Conservation (phyloP, 2,329 filamentous ascomycete species). For the Lojkania enalia region DNA sequence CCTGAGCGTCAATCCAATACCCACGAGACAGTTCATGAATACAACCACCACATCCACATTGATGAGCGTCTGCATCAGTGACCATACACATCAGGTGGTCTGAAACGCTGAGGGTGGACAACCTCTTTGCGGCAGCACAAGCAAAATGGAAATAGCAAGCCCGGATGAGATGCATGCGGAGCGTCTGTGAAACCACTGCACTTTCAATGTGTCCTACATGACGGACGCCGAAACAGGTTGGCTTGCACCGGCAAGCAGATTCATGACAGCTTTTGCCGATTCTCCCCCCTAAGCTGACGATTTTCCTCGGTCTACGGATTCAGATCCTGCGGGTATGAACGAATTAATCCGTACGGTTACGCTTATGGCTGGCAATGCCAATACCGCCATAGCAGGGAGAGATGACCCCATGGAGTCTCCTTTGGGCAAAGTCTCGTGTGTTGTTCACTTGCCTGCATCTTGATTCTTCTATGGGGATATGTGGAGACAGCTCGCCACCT, state of each 20-base stretch:
- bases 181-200: slow-evolving; percentile 9
- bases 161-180: background rate
- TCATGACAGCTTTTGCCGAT: slow-evolving; percentile 25
- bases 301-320: slow-evolving; percentile 25
- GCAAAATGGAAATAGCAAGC: background rate
- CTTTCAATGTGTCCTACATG: slow-evolving; percentile 15
- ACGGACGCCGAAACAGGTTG: slow-evolving; percentile 18
- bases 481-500: slow-evolving; percentile 7
- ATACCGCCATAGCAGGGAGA: background rate
- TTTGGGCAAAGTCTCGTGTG: slow-evolving; percentile 5
- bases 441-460: slow-evolving; percentile 3
- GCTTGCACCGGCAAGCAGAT: slow-evolving; percentile 22
- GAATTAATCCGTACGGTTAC: slow-evolving; percentile 25
- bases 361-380: slow-evolving; percentile 15
- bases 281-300: slow-evolving; percentile 17
- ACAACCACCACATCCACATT: background rate
- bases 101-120: background rate
- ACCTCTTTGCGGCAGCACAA: background rate
- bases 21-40: too few species aligned
- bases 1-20: slow-evolving; percentile 5
- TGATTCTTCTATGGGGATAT: slow-evolving; percentile 13
- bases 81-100: background rate
- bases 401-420: too few species aligned
- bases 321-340: slow-evolving; percentile 29
- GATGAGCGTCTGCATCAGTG: too few species aligned